Base-by-base conservation (phyloP, 805 yeast genomes). In the Nakazawaea ernobii region DNA sequence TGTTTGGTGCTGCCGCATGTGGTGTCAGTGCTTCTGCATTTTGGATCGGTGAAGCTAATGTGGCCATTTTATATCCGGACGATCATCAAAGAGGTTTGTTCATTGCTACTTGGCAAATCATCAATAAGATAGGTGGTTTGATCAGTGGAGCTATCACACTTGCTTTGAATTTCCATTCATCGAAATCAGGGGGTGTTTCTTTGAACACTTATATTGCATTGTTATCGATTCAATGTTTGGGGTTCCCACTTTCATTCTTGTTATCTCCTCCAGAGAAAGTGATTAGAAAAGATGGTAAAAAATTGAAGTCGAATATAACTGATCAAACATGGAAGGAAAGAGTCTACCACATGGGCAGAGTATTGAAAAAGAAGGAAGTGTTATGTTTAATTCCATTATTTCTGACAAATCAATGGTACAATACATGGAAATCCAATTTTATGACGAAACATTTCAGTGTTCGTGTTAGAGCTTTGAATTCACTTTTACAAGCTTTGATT, bases 21-120 rank as follows among this genome's bases (percentile, higher is more conserved):
- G 65, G 65, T 43, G 35, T 59, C 10, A 48, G 55, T 24, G 59
- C 59, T 13, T 50, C 59, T 29, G 59, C 61, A 0, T 58, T 59
- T 41, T 61, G 63, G 63, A 50, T 51, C 14, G 52, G 53, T n/a
- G 65, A 61, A 43, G 63, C 57, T 14, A 51, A 62, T 1, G 51
- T 59, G 28, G 60, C 61, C 1, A 53, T 59, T 27, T 32, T 53
- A 2, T 61, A 59, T 45, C 63, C 65, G 2, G 55, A 52, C 32
- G 50, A 51, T 2, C 11, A 37, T 15, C 40, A 38, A 24, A 56
- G 62, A 50, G 63, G 65, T 15, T 9, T 52, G 8, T 61, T 61
- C 46, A 50, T 61, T 41, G 63, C 59, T 13, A 55, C 55, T 7
- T 61, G 66, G 65, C 59, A 55, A 43, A 28, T 47, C 6, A 35